Evolutionary conservation across 1,139 yeast species (phyloP), one percentile per base, ranked within the genome.

Genomic region (Taphrina confusa): DNA sequence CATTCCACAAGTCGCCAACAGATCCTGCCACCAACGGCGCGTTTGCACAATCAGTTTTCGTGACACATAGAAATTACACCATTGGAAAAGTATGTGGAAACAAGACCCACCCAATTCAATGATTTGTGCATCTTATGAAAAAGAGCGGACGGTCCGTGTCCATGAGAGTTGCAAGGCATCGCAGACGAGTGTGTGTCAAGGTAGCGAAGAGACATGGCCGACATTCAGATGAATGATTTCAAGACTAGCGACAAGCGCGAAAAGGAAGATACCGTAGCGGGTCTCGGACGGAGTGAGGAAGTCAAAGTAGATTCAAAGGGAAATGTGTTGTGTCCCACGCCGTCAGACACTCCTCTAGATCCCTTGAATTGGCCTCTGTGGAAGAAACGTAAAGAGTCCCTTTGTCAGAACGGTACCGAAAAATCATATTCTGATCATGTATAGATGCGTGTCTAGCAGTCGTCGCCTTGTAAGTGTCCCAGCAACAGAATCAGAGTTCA

Each of bases 321-420:
- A 18, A 22, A 33, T 23, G 56, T 39, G 16, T 57, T 60, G 30
- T 28, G 22, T n/a, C 85, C 66, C 14, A 84, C 81, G 66, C 85
- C 85, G 3, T 73, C 83, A 12, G 78, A 78, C 62, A 78, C 82
- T 3, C 79, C 80, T 20, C 80, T 81, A 66, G 85, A 82, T 67
- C 85, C 85, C 1, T 71, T 82, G 54, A 82, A 80, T 68, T 78
- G 82, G 82, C 55, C 67, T 1, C 40, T 46, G 8, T 31, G 63
- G 31, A 68, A 73, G 33, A 73, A 73, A 27, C 49, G 28, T 16
- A 36, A 33, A 23, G 36, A 23, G 47, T 5, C 45, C 45, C 20
- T 49, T 30, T 12, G n/a, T n/a, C n/a, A n/a, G n/a, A n/a, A n/a
- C n/a, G n/a, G n/a, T n/a, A n/a, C n/a, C n/a, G n/a, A n/a, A n/a